Percentiles rank a stretch among this genome's conserved stretches.
Conservation (phyloP, 805 yeast species). For the Lipomyces sp. region DNA sequence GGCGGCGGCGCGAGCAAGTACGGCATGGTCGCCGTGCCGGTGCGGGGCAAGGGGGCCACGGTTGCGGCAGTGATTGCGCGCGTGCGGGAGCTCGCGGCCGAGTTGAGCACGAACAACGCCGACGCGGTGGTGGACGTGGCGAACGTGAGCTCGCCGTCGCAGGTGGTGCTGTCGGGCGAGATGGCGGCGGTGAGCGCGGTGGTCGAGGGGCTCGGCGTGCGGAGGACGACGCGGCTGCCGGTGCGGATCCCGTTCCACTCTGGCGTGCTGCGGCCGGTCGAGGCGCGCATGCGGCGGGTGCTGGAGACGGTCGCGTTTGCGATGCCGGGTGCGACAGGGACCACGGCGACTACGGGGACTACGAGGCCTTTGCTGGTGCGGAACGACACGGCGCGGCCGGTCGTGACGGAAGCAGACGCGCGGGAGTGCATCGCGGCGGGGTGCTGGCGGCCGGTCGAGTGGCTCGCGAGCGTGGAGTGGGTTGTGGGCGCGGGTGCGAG, state of each 20-base stretch:
- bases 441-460: conserved; percentile 23
- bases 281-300: conserved; percentile 10
- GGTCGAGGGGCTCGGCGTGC: conserved; percentile 3
- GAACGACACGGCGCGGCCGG: conserved; percentile 9
- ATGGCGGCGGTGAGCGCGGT: conserved; percentile 11
- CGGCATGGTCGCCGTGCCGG: conserved; percentile 23
- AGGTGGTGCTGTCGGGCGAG: conserved; percentile 23
- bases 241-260: conserved; percentile 26
- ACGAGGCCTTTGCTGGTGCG: not conserved
- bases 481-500: not conserved
- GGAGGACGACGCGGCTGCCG: conserved; percentile 6
- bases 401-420: conserved; percentile 7
- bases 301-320: not conserved
- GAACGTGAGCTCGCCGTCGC: conserved; percentile 21
- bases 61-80: not conserved
- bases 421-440: conserved; percentile 15
- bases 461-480: conserved; percentile 17
- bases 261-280: conserved; percentile 8
- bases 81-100: not conserved
- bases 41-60: not conserved
- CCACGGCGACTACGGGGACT: not conserved
- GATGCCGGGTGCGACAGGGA: conserved; percentile 4
- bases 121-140: conserved; percentile 16
- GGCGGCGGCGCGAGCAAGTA: not conserved
- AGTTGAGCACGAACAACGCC: not conserved